phyloP scores from a whole-genome alignment of 257 asterid genomes.

The Voacanga thouarsii region DNA sequence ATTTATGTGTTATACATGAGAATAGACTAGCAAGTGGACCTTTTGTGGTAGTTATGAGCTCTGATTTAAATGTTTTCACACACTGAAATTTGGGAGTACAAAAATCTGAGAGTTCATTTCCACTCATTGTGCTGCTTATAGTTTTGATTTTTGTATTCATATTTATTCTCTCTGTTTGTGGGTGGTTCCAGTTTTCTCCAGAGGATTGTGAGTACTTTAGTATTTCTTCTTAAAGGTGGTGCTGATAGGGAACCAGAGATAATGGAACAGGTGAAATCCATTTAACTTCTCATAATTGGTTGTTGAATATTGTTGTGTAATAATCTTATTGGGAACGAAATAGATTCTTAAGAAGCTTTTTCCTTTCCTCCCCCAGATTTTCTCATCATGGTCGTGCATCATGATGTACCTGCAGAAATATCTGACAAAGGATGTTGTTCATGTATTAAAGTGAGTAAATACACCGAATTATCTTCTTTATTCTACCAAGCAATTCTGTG shows the following conservation, averaged over 20 bases:
- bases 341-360: slow-evolving; percentile 15
- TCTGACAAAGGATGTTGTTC: slow-evolving; percentile 52
- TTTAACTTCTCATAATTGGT: slow-evolving; percentile 5
- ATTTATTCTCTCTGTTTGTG: slow-evolving; percentile 2
- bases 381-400: slow-evolving; percentile 76
- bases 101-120: not conserved
- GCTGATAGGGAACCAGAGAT: slow-evolving; percentile 91
- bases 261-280: slow-evolving; percentile 67
- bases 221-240: slow-evolving; percentile 67
- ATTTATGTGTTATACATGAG: not conserved
- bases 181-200: slow-evolving; percentile 63
- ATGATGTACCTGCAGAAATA: slow-evolving; percentile 83
- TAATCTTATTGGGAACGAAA: slow-evolving; percentile 12
- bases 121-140: not conserved
- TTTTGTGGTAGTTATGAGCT: not conserved
- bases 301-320: slow-evolving; percentile 9
- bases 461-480: slow-evolving; percentile 8
- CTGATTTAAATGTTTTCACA: not conserved
- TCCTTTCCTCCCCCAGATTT: slow-evolving; percentile 56
- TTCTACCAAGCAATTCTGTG: not conserved
- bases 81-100: not conserved
- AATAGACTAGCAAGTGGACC: not conserved
- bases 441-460: slow-evolving; percentile 59
- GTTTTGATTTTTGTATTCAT: not conserved
- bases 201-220: slow-evolving; percentile 53